phyloP scores from a whole-genome alignment of 2,329 filamentous ascomycete genomes.

The Fusarium pseudograminearum region DNA sequence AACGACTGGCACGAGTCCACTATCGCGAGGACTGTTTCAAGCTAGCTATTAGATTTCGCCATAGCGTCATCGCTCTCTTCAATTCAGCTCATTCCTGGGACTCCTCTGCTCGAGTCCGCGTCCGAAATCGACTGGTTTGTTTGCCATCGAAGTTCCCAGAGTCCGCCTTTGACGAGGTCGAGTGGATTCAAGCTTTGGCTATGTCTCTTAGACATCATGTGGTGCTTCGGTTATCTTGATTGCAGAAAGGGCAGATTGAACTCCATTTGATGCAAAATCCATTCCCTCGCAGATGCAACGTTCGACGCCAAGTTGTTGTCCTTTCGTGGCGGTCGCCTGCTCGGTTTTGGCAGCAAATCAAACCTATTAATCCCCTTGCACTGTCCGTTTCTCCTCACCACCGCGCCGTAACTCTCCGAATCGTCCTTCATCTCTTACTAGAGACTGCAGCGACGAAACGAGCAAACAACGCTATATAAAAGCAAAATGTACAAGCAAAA shows the following conservation, averaged over 20 bases:
- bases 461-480: slow-evolving; percentile 35
- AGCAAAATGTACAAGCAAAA: slow-evolving; percentile 32
- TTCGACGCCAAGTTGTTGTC: slow-evolving; percentile 36
- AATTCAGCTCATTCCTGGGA: slow-evolving; percentile 46
- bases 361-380: slow-evolving; percentile 45
- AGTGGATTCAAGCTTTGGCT: slow-evolving; percentile 49
- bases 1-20: slow-evolving; percentile 46
- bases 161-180: slow-evolving; percentile 49
- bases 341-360: slow-evolving; percentile 45
- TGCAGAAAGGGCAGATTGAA: slow-evolving; percentile 47
- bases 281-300: slow-evolving; percentile 37
- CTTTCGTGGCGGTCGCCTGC: slow-evolving; percentile 37
- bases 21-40: slow-evolving; percentile 52
- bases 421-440: slow-evolving; percentile 8
- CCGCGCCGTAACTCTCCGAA: slow-evolving; percentile 14
- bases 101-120: slow-evolving; percentile 44
- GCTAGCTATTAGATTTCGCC: slow-evolving; percentile 54
- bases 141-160: slow-evolving; percentile 43
- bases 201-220: slow-evolving; percentile 43
- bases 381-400: slow-evolving; percentile 24
- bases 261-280: slow-evolving; percentile 47
- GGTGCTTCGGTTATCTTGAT: slow-evolving; percentile 39
- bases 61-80: slow-evolving; percentile 53
- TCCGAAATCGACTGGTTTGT: slow-evolving; percentile 43
- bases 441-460: slow-evolving; percentile 12